phyloP scores from a whole-genome alignment of 805 yeast genomes.

The Jamesozyma jinghongensis region DNA sequence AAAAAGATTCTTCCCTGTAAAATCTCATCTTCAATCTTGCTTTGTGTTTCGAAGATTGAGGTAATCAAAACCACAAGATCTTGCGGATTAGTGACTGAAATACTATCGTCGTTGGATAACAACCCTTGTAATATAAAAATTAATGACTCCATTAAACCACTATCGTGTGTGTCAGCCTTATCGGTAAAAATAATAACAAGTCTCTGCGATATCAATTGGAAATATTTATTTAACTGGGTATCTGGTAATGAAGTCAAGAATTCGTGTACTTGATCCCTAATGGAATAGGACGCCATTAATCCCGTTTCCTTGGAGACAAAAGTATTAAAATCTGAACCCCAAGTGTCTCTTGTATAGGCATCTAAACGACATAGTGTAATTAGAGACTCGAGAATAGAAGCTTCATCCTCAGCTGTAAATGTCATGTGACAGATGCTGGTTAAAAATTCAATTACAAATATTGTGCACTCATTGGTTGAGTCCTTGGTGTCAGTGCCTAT shows the following conservation, averaged over 20 bases:
- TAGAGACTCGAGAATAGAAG: constrained; percentile 25
- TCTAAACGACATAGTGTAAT: constrained; percentile 36
- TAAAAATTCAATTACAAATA: constrained; percentile 17
- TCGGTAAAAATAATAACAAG: neutral
- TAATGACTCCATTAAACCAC: constrained; percentile 14
- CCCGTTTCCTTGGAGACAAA: constrained; percentile 73
- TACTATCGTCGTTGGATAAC: constrained; percentile 15
- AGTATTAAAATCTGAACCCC: constrained; percentile 52
- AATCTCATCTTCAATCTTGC: constrained; percentile 25
- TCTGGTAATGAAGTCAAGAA: constrained; percentile 43
- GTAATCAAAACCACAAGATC: constrained; percentile 7
- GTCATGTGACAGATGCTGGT: constrained; percentile 9
- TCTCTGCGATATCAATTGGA: constrained; percentile 5
- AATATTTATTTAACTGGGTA: neutral
- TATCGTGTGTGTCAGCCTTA: neutral
- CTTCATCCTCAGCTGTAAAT: constrained; percentile 7
- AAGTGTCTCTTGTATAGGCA: constrained; percentile 36
- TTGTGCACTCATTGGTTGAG: constrained; percentile 14
- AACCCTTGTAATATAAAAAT: constrained; percentile 18
- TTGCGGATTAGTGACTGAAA: neutral
- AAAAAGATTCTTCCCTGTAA: constrained; percentile 43
- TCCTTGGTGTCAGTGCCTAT: constrained; percentile 4
- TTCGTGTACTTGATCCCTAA: constrained; percentile 56
- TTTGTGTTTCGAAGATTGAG: constrained; percentile 9
- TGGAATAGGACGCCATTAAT: constrained; percentile 42